These are phyloP conservation scores for Plasmodium vinckei DNA, from an alignment of 169 alveolate species.

Conservation along the genomic window DNA sequence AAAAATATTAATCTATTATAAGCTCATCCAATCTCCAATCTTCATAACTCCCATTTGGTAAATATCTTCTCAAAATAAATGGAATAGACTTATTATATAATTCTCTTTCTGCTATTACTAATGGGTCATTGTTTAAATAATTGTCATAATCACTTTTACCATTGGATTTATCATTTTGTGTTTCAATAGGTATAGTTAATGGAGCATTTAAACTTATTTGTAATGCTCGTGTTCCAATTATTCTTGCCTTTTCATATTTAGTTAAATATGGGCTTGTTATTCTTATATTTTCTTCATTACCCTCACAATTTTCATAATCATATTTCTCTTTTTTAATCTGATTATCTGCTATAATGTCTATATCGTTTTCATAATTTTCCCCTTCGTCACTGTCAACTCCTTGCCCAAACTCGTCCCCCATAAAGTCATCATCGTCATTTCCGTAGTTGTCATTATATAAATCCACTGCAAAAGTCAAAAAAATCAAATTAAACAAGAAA, in stretches of 20 bases:
- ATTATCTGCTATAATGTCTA: constrained; percentile 83
- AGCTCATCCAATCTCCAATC: constrained; percentile 97
- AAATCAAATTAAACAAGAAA: constrained; percentile 3
- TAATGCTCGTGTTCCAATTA: constrained; percentile 99
- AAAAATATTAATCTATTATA: constrained; percentile 86
- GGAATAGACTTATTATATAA: constrained; percentile 97
- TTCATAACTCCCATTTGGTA: constrained; percentile 98
- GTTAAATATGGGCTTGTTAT: constrained; percentile 96
- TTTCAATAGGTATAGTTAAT: constrained; percentile 91
- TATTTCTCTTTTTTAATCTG: constrained; percentile 81
- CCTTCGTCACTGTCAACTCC: constrained; percentile 86
- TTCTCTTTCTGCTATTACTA: constrained; percentile 98
- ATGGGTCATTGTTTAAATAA: constrained; percentile 97
- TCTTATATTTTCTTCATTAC: constrained; percentile 80
- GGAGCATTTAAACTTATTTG: constrained; percentile 99
- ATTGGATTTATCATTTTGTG: constrained; percentile 78
- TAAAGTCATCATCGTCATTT: constrained; percentile 71
- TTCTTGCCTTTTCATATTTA: constrained; percentile 99
- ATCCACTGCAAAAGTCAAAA: constrained; percentile 30
- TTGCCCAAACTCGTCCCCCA: constrained; percentile 86
- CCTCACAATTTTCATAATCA: constrained; percentile 85
- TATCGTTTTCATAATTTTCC: constrained; percentile 85
- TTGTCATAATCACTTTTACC: constrained; percentile 84
- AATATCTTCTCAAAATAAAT: constrained; percentile 97
- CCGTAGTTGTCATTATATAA: constrained; percentile 37